Base-by-base conservation (phyloP, 1,284 basidiomycete species). In the Flammula alnicola region DNA sequence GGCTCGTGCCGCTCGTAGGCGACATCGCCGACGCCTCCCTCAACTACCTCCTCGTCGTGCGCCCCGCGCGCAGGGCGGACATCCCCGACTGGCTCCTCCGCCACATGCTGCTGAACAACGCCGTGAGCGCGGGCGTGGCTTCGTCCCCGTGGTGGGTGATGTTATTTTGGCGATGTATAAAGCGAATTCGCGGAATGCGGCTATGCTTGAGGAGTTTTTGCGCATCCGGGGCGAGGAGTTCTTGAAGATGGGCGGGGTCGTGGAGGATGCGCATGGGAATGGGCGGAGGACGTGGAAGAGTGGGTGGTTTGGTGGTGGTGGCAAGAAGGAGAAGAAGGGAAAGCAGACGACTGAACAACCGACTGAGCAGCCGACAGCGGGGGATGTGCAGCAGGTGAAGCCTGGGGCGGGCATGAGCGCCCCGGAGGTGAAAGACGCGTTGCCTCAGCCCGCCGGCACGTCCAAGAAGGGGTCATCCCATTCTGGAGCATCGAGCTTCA, bases 141-240 rank as follows among this genome's bases (percentile, higher is more conserved):
- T 95, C 44, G 70, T 97, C 3, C 95, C 94, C 0, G 35, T 93
- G 31, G 78, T 83, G 0, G 95, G 94, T 2, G 93, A 95, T 66
- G 65, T 97, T 41, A 65, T 86, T 3, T 67, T 93, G 63, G 93
- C 75, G 41, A 72, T 71, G 4, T 96, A 78, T 79, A 95, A 93
- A 66, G 84, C 93, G n/a, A 98, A 97, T 70, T 91, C 84, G 35
- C 78, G 95, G 55, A 97, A 97, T 63, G 93, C 91, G 2, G 77
- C 77, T 2, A 68, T 91, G 16, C 71, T 92, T 29, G 86, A 89
- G 59, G 87, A 90, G 67, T 88, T 78, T 64, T 64, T 91, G 46
- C 77, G 85, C 29, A 72, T 87, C 23, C 76, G 88, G 30, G 88
- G 85, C 0, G 80, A 83, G 47, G 80, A 86, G 58, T 81, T 74